Evolutionary conservation across 495 filamentous ascomycete genomes (phyloP).

Genomic region (Parmelia sp.): DNA sequence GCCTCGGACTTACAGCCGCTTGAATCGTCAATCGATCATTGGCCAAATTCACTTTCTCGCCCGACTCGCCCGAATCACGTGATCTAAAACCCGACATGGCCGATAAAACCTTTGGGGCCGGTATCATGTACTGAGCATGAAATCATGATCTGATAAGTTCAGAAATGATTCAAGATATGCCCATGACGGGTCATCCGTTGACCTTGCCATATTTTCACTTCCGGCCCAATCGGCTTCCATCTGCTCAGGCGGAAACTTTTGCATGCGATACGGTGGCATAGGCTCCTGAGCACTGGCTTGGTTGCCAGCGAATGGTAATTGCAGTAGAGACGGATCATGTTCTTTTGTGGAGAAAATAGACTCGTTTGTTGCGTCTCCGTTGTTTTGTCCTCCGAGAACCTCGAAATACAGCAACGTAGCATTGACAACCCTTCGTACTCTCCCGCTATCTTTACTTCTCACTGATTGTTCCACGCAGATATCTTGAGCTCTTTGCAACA

Average conservation of each 20-base stretch:
- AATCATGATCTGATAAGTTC: not conserved
- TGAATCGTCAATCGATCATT: not conserved
- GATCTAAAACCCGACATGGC: not conserved
- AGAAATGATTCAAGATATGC: not conserved
- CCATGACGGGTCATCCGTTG: not conserved
- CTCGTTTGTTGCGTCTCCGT: not conserved
- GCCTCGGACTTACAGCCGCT: not conserved
- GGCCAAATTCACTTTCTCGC: not conserved
- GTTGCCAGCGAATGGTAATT: not conserved
- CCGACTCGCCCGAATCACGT: not conserved
- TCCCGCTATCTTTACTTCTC: constrained; percentile 1
- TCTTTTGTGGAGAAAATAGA: not conserved
- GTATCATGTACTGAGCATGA: not conserved
- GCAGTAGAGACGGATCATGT: not conserved
- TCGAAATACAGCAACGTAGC: not conserved
- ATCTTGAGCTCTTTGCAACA: not conserved
- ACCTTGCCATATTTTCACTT: not conserved
- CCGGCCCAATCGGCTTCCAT: not conserved
- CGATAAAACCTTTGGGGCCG: not conserved
- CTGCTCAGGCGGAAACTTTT: not conserved
- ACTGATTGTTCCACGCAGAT: not conserved
- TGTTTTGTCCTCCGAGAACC: not conserved
- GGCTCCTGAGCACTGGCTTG: not conserved
- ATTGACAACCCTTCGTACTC: not conserved
- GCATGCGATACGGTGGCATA: not conserved